Percentiles rank a stretch among this genome's conserved stretches.
These are phyloP conservation scores for Aspergillus campestris DNA, from an alignment of 495 filamentous ascomycete genomes.

Conservation along the genomic window DNA sequence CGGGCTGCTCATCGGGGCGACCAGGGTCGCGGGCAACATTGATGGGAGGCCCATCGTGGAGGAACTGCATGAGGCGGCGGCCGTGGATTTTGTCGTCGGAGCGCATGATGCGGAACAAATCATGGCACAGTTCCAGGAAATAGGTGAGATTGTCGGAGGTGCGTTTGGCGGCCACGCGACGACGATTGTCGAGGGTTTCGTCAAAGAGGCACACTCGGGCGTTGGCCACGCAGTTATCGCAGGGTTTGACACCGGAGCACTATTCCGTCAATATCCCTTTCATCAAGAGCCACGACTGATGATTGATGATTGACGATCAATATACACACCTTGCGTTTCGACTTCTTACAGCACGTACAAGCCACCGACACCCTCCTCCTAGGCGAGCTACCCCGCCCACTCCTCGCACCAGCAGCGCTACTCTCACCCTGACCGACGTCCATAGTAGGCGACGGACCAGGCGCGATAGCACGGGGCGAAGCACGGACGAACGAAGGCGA, in stretches of 20 bases:
- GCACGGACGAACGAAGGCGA: too few relatives aligned
- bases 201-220: conserved; percentile 37
- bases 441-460: conserved; percentile 21
- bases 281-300: background rate
- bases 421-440: conserved; percentile 4
- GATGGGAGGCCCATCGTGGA: conserved; percentile 13
- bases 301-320: background rate
- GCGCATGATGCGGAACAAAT: conserved; percentile 32
- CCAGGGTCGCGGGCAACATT: too few relatives aligned
- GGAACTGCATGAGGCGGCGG: conserved; percentile 24
- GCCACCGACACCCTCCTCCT: conserved; percentile 42
- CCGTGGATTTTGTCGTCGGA: conserved; percentile 24
- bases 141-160: conserved; percentile 38
- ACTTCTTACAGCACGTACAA: conserved; percentile 41
- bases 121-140: conserved; percentile 33
- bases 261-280: conserved; percentile 5
- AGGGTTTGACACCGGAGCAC: conserved; percentile 36
- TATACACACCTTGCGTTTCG: conserved; percentile 33
- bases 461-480: conserved; percentile 13
- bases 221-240: conserved; percentile 35
- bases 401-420: conserved; percentile 13
- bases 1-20: too few relatives aligned
- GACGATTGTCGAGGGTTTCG: conserved; percentile 39
- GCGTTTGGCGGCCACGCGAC: conserved; percentile 41
- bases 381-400: conserved; percentile 10